These are phyloP conservation scores for Penicillium waksmanii DNA, from an alignment of 495 filamentous ascomycete species.

Conservation along the genomic window DNA sequence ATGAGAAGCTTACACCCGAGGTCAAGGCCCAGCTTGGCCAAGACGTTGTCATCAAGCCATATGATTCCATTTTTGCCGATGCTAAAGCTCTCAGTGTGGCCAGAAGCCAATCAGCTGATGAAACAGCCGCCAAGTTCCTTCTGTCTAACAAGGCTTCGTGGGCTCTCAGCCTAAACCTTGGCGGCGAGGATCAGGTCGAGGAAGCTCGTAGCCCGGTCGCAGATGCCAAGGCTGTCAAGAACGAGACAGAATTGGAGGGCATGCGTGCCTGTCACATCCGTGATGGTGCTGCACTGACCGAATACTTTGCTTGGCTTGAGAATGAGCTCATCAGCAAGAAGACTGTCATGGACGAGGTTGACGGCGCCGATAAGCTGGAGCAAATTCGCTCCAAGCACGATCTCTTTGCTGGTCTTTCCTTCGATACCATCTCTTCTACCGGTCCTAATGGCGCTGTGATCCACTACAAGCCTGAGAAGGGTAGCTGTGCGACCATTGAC, in stretches of 20 bases:
- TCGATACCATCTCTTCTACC: conserved; percentile 94
- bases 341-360: conserved; percentile 80
- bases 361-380: conserved; percentile 89
- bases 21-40: conserved; percentile 71
- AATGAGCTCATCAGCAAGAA: conserved; percentile 78
- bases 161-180: conserved; percentile 85
- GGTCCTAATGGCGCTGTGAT: conserved; percentile 96
- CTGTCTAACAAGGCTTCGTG: conserved; percentile 91
- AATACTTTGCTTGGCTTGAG: conserved; percentile 98
- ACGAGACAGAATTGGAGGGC: conserved; percentile 85
- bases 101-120: conserved; percentile 41
- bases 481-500: conserved; percentile 82
- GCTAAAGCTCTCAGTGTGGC: conserved; percentile 60
- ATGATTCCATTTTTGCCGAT: conserved; percentile 81
- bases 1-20: conserved; percentile 72
- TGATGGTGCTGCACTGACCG: conserved; percentile 87
- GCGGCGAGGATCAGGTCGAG: conserved; percentile 85
- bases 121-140: conserved; percentile 66
- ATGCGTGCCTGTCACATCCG: conserved; percentile 94
- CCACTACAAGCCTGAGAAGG: conserved; percentile 91
- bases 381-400: conserved; percentile 77
- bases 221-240: conserved; percentile 98
- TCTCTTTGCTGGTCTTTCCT: conserved; percentile 88
- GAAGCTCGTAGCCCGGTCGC: conserved; percentile 84
- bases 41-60: conserved; percentile 79